Base-by-base conservation (phyloP, 2,329 filamentous ascomycete genomes). In the Stagonosporopsis cucurbitacearum region DNA sequence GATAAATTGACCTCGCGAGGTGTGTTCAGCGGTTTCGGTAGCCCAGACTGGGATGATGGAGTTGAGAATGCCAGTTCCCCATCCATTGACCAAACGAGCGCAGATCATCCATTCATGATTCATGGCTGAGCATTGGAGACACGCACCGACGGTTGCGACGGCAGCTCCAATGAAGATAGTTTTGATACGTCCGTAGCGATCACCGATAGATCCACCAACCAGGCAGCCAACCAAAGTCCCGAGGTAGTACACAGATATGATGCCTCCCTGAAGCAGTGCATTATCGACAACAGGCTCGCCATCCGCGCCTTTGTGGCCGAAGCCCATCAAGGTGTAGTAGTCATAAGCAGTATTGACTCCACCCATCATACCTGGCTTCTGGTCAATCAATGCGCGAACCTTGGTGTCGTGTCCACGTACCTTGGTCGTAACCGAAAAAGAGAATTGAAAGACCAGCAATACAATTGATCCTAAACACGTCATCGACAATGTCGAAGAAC, bases 21-120 rank as follows among this genome's bases (percentile, higher is more conserved):
- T 89, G 65, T 90, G 86, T 35, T 88, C 84, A 0, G 86, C 84
- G 0, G 85, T 88, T 72, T 90, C 88, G 0, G 88, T 88, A 0
- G 87, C 86, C 86, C 86, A 90, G 3, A 89, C 87, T 0, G 88
- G 88, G 0, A 88, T 84, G 59, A 90, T 89, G 7, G 86, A 84
- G 65, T 89, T 91, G 32, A 90, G 71, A 46, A 90, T 85, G 22
- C 88, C 88, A 2, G 87, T 90, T 3, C 88, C 88, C 41, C 87
- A 83, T 5, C 86, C 86, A 51, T 87, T 88, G 32, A 88, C 77
- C 15, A 83, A 76, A 26, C 86, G 84, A 12, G 84, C 82, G 80
- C 58, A 61, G 19, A 59, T 56, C 82, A 68, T 74, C 88, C 87
- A 90, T 25, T 82, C 77, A 39, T 84, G 78, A 61, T 88, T 89